Conservation (phyloP, 176 grass and related monocot genomes). For the Neostapfia colusana region DNA sequence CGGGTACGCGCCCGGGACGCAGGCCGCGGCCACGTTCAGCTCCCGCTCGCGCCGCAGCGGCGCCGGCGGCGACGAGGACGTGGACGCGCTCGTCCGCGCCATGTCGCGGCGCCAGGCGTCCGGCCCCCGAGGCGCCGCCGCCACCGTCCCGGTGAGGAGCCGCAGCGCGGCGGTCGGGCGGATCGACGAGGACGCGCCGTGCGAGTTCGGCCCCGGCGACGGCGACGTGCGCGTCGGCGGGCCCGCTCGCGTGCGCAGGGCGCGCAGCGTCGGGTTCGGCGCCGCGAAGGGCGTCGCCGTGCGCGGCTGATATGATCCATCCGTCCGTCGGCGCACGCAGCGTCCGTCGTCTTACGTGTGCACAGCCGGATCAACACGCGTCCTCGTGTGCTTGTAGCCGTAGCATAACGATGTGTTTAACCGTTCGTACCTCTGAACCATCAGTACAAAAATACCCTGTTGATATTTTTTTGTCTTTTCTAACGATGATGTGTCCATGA, state of each 20-base stretch:
- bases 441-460: background rate
- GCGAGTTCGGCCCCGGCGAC: conserved; percentile 51
- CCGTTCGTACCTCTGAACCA: background rate
- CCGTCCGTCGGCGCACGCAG: background rate
- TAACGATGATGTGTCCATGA: background rate
- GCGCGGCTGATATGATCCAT: background rate
- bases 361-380: background rate
- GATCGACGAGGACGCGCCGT: conserved; percentile 68
- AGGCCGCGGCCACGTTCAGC: conserved; percentile 31
- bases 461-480: background rate
- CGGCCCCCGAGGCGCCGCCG: background rate
- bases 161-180: conserved; percentile 46
- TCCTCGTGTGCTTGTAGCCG: background rate
- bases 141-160: conserved; percentile 35
- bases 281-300: background rate
- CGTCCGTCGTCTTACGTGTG: background rate
- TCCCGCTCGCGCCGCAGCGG: conserved; percentile 34
- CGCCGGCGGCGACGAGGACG: conserved; percentile 27
- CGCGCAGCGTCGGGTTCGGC: conserved; percentile 33
- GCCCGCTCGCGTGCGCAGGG: conserved; percentile 26
- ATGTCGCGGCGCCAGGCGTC: conserved; percentile 38
- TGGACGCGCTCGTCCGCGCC: conserved; percentile 46
- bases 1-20: conserved; percentile 27
- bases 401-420: background rate
- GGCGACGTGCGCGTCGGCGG: conserved; percentile 42